Evolutionary conservation across 2,329 filamentous ascomycete genomes (phyloP).

Genomic region (Metarhizium guizhouense): DNA sequence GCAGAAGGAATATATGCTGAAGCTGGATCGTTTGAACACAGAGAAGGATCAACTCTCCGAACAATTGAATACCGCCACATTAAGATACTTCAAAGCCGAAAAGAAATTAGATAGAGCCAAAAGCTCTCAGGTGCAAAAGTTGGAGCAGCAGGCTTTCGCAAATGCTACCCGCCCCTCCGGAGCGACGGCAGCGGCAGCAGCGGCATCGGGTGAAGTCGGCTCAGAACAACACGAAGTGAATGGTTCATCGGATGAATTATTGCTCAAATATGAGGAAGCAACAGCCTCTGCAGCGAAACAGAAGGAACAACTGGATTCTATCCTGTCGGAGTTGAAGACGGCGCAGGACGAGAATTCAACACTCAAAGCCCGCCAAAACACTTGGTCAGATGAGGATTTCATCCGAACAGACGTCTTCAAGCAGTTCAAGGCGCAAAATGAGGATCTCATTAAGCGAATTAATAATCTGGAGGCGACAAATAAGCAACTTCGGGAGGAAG

Average conservation of each 20-base stretch:
- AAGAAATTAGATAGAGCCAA: conserved; percentile 86
- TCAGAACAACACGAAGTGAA: conserved; percentile 43
- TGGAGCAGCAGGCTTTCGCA: conserved; percentile 81
- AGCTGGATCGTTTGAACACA: conserved; percentile 63
- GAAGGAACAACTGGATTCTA: conserved; percentile 76
- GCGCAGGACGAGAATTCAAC: conserved; percentile 72
- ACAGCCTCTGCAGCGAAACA: conserved; percentile 69
- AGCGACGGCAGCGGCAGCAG: conserved; percentile 4
- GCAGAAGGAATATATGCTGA: conserved; percentile 72
- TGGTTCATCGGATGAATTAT: conserved; percentile 54
- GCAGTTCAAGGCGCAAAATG: conserved; percentile 78
- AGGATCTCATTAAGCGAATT: conserved; percentile 84
- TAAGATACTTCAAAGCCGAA: conserved; percentile 90
- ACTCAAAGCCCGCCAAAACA: conserved; percentile 58
- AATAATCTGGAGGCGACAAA: conserved; percentile 90
- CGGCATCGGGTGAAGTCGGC: conserved; percentile 33
- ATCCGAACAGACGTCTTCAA: conserved; percentile 91
- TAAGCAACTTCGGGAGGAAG: conserved; percentile 73
- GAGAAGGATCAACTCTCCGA: conserved; percentile 83
- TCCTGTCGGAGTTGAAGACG: conserved; percentile 67
- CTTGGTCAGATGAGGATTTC: conserved; percentile 85
- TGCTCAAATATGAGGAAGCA: conserved; percentile 70
- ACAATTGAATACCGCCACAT: conserved; percentile 77
- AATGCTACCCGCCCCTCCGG: conserved; percentile 46
- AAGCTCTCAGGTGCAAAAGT: conserved; percentile 80